phyloP scores from a whole-genome alignment of 2,329 filamentous ascomycete genomes.

The Sporothrix mexicana region DNA sequence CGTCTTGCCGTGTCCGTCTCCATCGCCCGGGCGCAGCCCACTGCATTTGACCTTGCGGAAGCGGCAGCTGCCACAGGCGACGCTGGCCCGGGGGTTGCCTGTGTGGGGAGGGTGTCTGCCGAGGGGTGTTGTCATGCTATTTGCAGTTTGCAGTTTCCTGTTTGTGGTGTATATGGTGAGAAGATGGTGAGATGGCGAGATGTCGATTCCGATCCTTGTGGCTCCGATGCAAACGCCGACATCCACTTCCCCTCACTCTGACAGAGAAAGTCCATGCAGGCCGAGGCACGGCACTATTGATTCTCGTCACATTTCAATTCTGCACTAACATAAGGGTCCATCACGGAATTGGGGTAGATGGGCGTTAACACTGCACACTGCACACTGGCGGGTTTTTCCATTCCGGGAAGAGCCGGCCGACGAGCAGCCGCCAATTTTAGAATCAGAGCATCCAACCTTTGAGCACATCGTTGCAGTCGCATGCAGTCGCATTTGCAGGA shows the following conservation, averaged over 20 bases:
- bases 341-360: neutral
- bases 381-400: neutral
- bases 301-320: neutral
- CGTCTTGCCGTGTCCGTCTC: neutral
- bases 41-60: conserved; percentile 42
- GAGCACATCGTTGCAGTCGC: neutral
- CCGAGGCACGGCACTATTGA: neutral
- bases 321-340: neutral
- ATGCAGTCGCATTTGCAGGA: too few species aligned
- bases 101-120: neutral
- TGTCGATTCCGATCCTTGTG: too few species aligned
- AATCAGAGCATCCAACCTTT: neutral
- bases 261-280: neutral
- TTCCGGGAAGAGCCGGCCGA: neutral
- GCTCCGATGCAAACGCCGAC: too few species aligned
- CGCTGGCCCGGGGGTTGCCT: conserved; percentile 1
- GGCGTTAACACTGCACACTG: neutral
- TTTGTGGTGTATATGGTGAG: too few species aligned
- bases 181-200: too few species aligned
- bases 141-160: too few species aligned
- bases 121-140: neutral
- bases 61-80: conserved; percentile 37
- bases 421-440: neutral
- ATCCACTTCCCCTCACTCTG: neutral
- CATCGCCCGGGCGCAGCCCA: conserved; percentile 44